Evolutionary conservation across 2,329 filamentous ascomycete species (phyloP), one percentile per base, ranked within the genome.

Genomic region (Xylaria multiplex): DNA sequence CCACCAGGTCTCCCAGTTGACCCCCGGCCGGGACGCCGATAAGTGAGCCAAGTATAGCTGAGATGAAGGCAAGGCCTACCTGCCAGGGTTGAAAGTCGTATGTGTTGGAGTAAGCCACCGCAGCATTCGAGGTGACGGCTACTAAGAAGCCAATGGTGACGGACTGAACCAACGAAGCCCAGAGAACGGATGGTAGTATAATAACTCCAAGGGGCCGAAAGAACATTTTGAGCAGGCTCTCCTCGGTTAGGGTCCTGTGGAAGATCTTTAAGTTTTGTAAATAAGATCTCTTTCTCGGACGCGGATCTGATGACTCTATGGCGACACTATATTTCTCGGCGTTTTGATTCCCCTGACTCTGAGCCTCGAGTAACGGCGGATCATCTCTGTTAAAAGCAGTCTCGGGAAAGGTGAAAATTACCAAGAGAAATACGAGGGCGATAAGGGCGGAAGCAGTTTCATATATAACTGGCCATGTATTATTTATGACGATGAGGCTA

Each of bases 141-240:
- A 86, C 83, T 1, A 86, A 73, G 71, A 87, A 87, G 1, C 85
- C 85, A 61, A 88, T 85, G 1, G 84, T 85, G 2, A 83, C 84
- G 1, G 85, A 80, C 75, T 85, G 81, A 19, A 86, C 81, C 2
- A 86, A 75, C 11, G 85, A 83, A 2, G 83, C 83, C 85, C 85
- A 88, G 2, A 88, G 75, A 0, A 88, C 82, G 0, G 83, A 80
- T 5, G 85, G 86, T 1, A 88, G 77, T 2, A 80, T 62, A 11
- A 86, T 80, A 32, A 88, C 75, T 2, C 81, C 78, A 22, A 87
- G 72, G 1, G 85, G 85, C 0, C 86, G 82, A 7, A 83, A 45
- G 61, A 83, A 79, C 69, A 88, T 81, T 64, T 79, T 83, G 59
- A 78, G 72, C 1, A 86, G 62, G 35, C 79, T 80, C 71, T 87